Percentiles rank a stretch among this genome's conserved stretches.
Conservation (phyloP, 169 alveolate species). For the Cryptosporidium parvum region DNA sequence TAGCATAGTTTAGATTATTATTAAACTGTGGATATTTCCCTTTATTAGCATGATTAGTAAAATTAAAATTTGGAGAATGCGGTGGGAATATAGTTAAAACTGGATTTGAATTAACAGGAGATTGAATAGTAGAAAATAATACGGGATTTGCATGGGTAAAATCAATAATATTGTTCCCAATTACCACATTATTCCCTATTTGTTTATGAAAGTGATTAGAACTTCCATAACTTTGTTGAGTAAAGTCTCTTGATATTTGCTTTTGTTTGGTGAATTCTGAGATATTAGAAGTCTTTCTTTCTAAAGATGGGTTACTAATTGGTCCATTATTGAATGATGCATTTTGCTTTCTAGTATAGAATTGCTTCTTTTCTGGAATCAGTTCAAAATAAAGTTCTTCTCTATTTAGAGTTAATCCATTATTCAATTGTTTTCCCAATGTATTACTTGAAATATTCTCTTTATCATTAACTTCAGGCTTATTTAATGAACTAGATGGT, state of each 20-base stretch:
- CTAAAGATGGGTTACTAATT: background rate
- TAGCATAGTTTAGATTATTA: background rate
- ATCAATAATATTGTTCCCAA: slow-evolving; percentile 6
- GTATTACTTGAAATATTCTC: slow-evolving; percentile 6
- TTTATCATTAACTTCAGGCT: background rate
- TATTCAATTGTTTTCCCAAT: background rate
- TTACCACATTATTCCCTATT: slow-evolving; percentile 8
- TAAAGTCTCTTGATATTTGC: background rate
- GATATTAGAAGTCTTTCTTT: background rate
- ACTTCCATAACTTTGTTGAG: background rate
- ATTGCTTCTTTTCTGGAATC: slow-evolving; percentile 14
- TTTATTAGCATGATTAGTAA: background rate
- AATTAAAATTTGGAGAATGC: slow-evolving; percentile 2
- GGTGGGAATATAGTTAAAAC: background rate
- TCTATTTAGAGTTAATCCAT: slow-evolving; percentile 13
- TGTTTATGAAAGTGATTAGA: background rate
- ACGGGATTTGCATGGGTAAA: slow-evolving; percentile 31
- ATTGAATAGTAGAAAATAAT: background rate
- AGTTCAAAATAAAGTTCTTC: slow-evolving; percentile 18
- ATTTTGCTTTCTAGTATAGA: slow-evolving; percentile 39
- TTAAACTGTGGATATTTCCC: background rate
- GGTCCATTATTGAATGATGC: slow-evolving; percentile 37
- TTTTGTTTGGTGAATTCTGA: background rate
- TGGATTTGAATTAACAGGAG: slow-evolving; percentile 12
- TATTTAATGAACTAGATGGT: background rate